Percentiles rank a stretch among this genome's conserved stretches.
Conservation (phyloP, 805 yeast species). For the Kodamaea neixiangensis region DNA sequence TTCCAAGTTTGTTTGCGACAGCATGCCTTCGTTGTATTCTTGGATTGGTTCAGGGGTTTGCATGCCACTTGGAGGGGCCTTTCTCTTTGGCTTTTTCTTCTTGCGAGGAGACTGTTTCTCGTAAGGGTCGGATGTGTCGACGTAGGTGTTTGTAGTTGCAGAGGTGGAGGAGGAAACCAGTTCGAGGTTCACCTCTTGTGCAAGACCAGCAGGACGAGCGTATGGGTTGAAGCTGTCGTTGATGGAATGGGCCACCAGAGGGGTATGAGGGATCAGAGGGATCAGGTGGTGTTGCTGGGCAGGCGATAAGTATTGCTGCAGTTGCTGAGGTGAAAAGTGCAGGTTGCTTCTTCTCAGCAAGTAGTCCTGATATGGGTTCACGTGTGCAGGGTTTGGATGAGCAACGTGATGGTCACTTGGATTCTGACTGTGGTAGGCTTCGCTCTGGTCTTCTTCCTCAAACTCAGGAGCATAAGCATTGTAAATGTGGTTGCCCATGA, state of each 20-base stretch:
- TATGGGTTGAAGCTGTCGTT: conserved; percentile 8
- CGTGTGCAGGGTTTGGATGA: background rate
- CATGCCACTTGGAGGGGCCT: conserved; percentile 1
- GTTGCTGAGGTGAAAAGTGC: background rate
- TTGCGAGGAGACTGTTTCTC: conserved; percentile 13
- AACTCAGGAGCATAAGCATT: conserved; percentile 8
- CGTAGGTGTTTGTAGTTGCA: conserved; percentile 15
- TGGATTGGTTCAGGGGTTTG: background rate
- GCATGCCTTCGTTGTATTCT: conserved; percentile 1
- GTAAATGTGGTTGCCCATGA: conserved; percentile 15
- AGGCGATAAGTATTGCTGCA: background rate
- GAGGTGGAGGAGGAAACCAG: conserved; percentile 12
- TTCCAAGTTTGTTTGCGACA: conserved; percentile 16
- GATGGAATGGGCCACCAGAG: conserved; percentile 4
- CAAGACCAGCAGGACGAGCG: conserved; percentile 1
- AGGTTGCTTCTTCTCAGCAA: conserved; percentile 4
- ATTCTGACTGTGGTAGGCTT: background rate
- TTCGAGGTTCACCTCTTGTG: conserved; percentile 7
- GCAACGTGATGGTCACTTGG: background rate
- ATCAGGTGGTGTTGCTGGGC: conserved; percentile 2
- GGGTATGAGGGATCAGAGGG: conserved; percentile 11
- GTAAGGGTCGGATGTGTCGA: conserved; percentile 15
- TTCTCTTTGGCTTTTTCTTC: conserved; percentile 10
- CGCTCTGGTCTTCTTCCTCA: conserved; percentile 1
- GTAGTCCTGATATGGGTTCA: conserved; percentile 6